A percentile compares a stretch with the other conserved stretches of the same genome.
phyloP scores from a whole-genome alignment of 441 rosid species.

The Theobroma grandiflorum region DNA sequence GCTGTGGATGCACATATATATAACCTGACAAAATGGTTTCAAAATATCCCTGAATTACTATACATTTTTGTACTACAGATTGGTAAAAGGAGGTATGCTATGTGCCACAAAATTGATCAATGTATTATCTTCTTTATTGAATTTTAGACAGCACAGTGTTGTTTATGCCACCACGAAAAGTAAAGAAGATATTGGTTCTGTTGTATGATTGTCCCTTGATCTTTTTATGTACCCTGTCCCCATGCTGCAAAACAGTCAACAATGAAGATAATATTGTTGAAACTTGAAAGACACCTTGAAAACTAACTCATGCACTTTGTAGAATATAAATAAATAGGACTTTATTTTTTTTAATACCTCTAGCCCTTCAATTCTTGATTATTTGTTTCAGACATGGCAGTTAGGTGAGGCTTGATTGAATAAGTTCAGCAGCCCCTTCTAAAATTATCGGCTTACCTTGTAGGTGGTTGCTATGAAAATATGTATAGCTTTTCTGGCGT shows the following conservation, averaged over 20 bases:
- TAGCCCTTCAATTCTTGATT: not conserved
- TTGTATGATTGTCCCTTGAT: not conserved
- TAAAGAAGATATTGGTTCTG: not conserved
- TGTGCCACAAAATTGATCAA: not conserved
- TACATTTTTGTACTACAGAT: not conserved
- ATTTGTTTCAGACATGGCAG: not conserved
- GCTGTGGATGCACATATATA: not conserved
- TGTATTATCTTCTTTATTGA: not conserved
- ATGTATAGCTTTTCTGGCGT: not conserved
- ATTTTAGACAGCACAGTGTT: not conserved
- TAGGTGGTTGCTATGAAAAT: not conserved
- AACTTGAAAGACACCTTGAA: not conserved
- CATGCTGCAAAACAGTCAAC: not conserved
- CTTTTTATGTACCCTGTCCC: not conserved
- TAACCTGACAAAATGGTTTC: not conserved
- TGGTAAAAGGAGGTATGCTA: not conserved
- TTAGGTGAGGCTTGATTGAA: not conserved
- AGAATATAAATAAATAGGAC: not conserved
- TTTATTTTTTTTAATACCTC: not conserved
- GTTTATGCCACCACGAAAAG: not conserved
- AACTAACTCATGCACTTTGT: not conserved
- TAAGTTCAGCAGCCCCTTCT: not conserved
- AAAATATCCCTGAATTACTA: not conserved
- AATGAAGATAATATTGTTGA: not conserved
- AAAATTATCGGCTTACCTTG: not conserved